Evolutionary conservation across 257 asterid species (phyloP), one percentile per base, ranked within the genome.

Genomic region (Ajuga chamaepitys): DNA sequence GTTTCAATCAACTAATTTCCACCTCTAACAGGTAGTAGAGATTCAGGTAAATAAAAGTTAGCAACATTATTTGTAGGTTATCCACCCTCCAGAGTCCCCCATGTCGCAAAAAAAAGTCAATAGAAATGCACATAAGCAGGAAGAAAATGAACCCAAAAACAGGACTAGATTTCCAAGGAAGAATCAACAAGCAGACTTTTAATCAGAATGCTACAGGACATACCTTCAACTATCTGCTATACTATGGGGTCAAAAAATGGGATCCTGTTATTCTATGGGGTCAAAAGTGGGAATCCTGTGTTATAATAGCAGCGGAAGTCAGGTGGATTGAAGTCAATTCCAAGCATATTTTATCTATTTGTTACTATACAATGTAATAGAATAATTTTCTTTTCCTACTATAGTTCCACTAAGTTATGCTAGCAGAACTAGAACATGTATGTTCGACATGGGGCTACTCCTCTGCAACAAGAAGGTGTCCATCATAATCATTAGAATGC

Each of bases 191-290:
- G 64, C 38, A 72, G 60, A 44, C 65, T 17, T 16, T 7, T 28
- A 52, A 53, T 61, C 20, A 32, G 58, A 64, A 52, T 62, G 52
- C 62, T 28, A 61, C 30, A 14, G 47, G 40, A 7, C 17, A 52
- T 24, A 61, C 56, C 57, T 63, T 62, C n/a, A n/a, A 35, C 9
- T 18, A 57, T 25, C 34, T 4, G 26, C n/a, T n/a, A n/a, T n/a
- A n/a, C n/a, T n/a, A n/a, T n/a, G n/a, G n/a, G n/a, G n/a, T n/a
- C n/a, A n/a, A n/a, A n/a, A n/a, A n/a, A n/a, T n/a, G n/a, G n/a
- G n/a, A n/a, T n/a, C n/a, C n/a, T n/a, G 44, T 67, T 56, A 72
- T 72, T 66, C 30, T 58, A 58, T 25, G 44, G 47, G 55, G 14
- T 48, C 42, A 57, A 48, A 30, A 58, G 38, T 13, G 26, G 12